These are phyloP conservation scores for Podospora bellae-mahoneyi DNA, from an alignment of 495 filamentous ascomycete species.

Conservation along the genomic window DNA sequence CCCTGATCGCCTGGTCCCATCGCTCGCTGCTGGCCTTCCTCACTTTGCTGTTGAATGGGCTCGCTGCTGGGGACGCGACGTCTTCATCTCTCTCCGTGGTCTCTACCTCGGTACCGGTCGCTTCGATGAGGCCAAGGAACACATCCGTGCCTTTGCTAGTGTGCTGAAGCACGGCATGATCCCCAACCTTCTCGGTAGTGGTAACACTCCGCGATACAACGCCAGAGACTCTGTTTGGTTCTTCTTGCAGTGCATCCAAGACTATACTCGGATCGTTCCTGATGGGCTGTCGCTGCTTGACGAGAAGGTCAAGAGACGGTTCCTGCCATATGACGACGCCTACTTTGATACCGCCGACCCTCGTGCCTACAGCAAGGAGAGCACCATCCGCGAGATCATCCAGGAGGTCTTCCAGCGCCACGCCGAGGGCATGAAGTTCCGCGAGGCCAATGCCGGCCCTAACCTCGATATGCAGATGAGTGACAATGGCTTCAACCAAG, in stretches of 20 bases:
- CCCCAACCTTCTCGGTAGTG: constrained; percentile 85
- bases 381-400: constrained; percentile 80
- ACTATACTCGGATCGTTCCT: constrained; percentile 82
- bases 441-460: constrained; percentile 90
- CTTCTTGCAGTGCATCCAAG: constrained; percentile 90
- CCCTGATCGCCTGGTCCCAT: constrained; percentile 77
- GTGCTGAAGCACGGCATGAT: constrained; percentile 99
- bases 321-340: constrained; percentile 90
- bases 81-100: constrained; percentile 92
- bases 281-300: constrained; percentile 70
- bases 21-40: constrained; percentile 87
- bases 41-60: constrained; percentile 96
- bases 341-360: constrained; percentile 80
- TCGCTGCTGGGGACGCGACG: constrained; percentile 94
- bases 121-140: constrained; percentile 82
- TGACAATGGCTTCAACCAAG: constrained; percentile 82
- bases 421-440: constrained; percentile 81
- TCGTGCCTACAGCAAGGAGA: constrained; percentile 78
- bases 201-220: constrained; percentile 91
- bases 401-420: constrained; percentile 92
- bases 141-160: constrained; percentile 92
- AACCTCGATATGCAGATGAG: constrained; percentile 90
- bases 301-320: constrained; percentile 77
- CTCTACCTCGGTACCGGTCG: constrained; percentile 85
- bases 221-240: constrained; percentile 97